Evolutionary conservation across 148 eudicot species (phyloP).

Genomic region (Amaranthus hypochondriacus): DNA sequence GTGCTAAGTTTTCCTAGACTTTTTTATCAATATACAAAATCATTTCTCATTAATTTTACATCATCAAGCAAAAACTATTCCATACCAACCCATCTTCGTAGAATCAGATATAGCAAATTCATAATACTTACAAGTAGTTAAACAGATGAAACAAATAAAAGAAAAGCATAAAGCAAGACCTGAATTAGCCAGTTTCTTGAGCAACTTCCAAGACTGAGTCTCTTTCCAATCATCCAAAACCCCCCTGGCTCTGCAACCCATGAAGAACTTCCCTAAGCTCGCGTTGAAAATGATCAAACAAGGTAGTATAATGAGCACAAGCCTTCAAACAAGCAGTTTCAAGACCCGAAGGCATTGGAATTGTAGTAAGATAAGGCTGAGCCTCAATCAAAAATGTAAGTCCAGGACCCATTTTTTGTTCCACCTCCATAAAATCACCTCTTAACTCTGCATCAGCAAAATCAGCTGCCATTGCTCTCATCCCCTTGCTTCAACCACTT

Average conservation of each 20-base stretch:
- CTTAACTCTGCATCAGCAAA: conserved; percentile 52
- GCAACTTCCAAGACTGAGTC: conserved; percentile 70
- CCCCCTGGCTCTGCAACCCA: conserved; percentile 39
- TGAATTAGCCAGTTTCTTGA: conserved; percentile 65
- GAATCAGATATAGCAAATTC: too few species aligned
- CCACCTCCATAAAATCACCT: conserved; percentile 58
- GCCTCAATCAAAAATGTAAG: conserved; percentile 71
- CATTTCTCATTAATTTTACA: too few species aligned
- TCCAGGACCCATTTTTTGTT: conserved; percentile 67
- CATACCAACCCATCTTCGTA: too few species aligned
- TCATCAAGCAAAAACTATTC: too few species aligned
- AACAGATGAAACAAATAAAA: background rate
- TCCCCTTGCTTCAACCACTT: conserved; percentile 61
- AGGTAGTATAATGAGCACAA: conserved; percentile 81
- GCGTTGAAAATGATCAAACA: conserved; percentile 77
- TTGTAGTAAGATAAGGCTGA: conserved; percentile 63
- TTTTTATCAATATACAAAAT: too few species aligned
- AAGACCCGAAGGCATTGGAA: conserved; percentile 77
- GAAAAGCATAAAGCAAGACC: conserved; percentile 26
- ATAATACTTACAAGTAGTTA: too few species aligned
- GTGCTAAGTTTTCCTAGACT: too few species aligned
- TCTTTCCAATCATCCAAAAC: conserved; percentile 46
- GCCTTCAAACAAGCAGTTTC: conserved; percentile 76
- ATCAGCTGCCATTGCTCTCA: conserved; percentile 79
- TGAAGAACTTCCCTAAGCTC: conserved; percentile 74